These are phyloP conservation scores for Trichoderma gamsii DNA, from an alignment of 495 filamentous ascomycete species.

Conservation along the genomic window DNA sequence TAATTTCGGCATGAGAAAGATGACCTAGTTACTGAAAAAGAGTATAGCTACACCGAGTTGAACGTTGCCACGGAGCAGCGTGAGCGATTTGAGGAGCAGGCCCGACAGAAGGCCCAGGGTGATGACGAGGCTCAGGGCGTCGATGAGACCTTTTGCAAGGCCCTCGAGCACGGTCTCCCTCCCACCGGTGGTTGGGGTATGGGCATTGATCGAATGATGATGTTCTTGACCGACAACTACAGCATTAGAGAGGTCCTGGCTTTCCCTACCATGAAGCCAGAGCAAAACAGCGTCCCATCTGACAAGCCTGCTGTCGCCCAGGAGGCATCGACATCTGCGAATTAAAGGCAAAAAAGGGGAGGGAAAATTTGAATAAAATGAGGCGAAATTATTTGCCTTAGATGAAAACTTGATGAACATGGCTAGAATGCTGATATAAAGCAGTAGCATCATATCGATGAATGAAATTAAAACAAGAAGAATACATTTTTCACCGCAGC, in stretches of 20 bases:
- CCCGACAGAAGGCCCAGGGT: constrained; percentile 88
- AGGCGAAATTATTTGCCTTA: background rate
- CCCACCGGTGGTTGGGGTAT: constrained; percentile 96
- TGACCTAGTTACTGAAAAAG: constrained; percentile 59
- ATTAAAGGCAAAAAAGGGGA: background rate
- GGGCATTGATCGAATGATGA: constrained; percentile 92
- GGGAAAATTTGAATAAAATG: background rate
- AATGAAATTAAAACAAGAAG: background rate
- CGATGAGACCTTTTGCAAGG: constrained; percentile 86
- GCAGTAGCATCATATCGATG: background rate
- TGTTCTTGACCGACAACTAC: constrained; percentile 97
- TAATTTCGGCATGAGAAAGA: background rate
- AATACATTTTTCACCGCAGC: background rate
- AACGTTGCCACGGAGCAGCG: constrained; percentile 96
- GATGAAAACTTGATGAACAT: background rate
- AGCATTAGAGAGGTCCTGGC: constrained; percentile 90
- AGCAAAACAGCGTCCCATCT: background rate
- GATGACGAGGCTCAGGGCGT: constrained; percentile 95
- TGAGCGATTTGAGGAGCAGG: constrained; percentile 93
- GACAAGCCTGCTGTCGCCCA: background rate
- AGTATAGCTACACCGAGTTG: constrained; percentile 85
- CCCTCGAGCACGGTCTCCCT: constrained; percentile 79
- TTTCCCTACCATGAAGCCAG: constrained; percentile 61
- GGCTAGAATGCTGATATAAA: background rate
- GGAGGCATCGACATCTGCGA: background rate